Evolutionary conservation across 257 asterid genomes (phyloP), one percentile per base, ranked within the genome.

Genomic region (Penstemon davidsonii): DNA sequence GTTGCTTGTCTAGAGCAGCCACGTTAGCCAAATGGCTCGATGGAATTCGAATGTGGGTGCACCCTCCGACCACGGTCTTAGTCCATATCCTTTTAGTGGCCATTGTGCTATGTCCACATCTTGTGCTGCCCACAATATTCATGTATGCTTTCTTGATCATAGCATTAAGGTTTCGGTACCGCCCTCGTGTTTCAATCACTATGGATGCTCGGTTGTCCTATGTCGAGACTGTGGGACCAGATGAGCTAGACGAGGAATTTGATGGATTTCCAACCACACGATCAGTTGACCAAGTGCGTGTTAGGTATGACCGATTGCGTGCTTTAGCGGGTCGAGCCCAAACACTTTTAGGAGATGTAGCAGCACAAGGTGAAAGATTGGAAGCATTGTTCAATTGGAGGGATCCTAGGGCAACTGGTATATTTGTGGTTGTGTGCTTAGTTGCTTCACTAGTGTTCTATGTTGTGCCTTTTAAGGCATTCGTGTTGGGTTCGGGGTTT

Each of bases 311-410:
- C 62, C 68, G 98, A 72, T 61, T 92, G 12, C 78, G 96, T 36
- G 94, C 96, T 9, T 73, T 89, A 7, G 98, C 95, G 0, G 96
- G 98, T 0, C 81, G 96, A 60, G 96, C 96, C 7, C 98, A 92
- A 40, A 92, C 95, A 0, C 82, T 92, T 0, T 67, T 92, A 0
- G 98, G 96, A 13, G 96, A 92, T 51, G 70, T 89, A 57, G 96
- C 91, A 1, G 96, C 98, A 0, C 98, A 92, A 41, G 98, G 98
- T 0, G 98, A 92, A 33, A 87, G 96, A 38, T 51, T 92, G 72
- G 96, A 92, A 69, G 98, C 98, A 54, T 33, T 92, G 80, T 86
- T 92, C 78, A 89, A 86, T 58, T 92, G 98, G 98, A 84, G 82
- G 75, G 96, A 92, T 47, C 95, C 96, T 0, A 81, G 98, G 65